Percentiles rank a stretch among this genome's conserved stretches.
Conservation (phyloP, 169 alveolate genomes). For the Cryptosporidium sp. region DNA sequence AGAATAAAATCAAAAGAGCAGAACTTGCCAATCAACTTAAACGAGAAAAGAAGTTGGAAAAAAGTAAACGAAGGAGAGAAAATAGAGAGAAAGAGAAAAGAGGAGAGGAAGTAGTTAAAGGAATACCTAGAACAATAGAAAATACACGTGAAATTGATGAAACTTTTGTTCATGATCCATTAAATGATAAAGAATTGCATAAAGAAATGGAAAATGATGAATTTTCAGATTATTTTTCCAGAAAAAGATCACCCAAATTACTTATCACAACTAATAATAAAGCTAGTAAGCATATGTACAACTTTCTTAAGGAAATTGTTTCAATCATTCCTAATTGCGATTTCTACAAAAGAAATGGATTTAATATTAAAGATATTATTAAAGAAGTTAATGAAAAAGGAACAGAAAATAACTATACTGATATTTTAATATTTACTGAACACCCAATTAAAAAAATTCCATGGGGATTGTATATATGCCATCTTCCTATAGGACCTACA, state of each 20-base stretch:
- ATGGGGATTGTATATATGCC: conserved; percentile 87
- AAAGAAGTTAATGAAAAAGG: conserved; percentile 88
- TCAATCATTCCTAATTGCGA: conserved; percentile 90
- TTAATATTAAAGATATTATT: conserved; percentile 83
- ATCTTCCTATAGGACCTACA: conserved; percentile 95
- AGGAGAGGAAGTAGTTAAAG: conserved; percentile 59
- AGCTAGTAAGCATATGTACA: conserved; percentile 86
- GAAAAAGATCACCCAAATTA: conserved; percentile 89
- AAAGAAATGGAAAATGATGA: conserved; percentile 92
- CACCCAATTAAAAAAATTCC: conserved; percentile 91
- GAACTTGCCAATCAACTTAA: conserved; percentile 27
- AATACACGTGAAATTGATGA: conserved; percentile 77
- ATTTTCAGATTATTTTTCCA: conserved; percentile 89
- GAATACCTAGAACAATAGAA: conserved; percentile 78
- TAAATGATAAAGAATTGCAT: conserved; percentile 88
- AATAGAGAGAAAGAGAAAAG: conserved; percentile 48
- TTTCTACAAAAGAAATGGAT: conserved; percentile 89
- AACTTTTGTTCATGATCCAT: conserved; percentile 67
- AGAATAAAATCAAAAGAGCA: conserved; percentile 44
- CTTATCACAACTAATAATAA: conserved; percentile 91
- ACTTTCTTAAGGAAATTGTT: conserved; percentile 90
- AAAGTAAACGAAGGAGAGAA: conserved; percentile 68
- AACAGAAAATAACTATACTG: conserved; percentile 88
- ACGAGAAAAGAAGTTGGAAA: conserved; percentile 42
- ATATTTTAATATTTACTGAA: conserved; percentile 85